Conservation (phyloP, 352 stramenopile genomes). For the Pythium pyrilobum region DNA sequence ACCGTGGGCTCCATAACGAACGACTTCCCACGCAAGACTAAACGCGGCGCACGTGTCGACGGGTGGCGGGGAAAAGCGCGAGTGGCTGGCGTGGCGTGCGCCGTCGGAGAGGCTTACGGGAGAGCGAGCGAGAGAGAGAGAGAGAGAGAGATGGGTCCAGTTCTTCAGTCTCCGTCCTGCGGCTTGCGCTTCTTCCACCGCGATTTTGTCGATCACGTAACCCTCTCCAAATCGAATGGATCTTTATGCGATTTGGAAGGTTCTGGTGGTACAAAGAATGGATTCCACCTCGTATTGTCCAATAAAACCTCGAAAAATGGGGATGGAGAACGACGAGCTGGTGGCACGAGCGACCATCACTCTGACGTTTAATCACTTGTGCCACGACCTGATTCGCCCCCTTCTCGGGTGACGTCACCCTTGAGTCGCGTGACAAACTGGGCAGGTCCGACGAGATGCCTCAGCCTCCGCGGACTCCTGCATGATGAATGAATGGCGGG, state of each 20-base stretch:
- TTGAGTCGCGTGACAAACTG: too few species aligned
- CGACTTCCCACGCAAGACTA: not conserved
- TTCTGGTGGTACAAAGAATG: not conserved
- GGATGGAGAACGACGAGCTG: not conserved
- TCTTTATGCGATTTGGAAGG: conserved; percentile 5
- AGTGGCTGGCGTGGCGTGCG: not conserved
- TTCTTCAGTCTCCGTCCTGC: too few species aligned
- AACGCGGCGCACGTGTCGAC: too few species aligned
- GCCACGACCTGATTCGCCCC: not conserved
- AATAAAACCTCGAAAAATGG: not conserved
- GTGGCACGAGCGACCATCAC: conserved; percentile 1
- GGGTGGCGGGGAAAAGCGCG: not conserved
- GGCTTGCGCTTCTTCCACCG: too few species aligned
- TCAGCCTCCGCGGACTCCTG: too few species aligned
- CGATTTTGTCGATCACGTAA: too few species aligned
- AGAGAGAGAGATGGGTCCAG: not conserved
- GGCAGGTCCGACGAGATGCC: too few species aligned
- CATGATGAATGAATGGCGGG: too few species aligned
- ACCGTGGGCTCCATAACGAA: conserved; percentile 48
- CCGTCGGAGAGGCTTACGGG: too few species aligned
- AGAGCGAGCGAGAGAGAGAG: too few species aligned
- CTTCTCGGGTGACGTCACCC: not conserved
- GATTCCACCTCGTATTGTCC: not conserved
- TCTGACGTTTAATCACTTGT: conserved; percentile 1
- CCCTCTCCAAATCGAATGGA: not conserved